Base-by-base conservation (phyloP, 805 yeast species). In the Saccharomyces kudriavzevii region DNA sequence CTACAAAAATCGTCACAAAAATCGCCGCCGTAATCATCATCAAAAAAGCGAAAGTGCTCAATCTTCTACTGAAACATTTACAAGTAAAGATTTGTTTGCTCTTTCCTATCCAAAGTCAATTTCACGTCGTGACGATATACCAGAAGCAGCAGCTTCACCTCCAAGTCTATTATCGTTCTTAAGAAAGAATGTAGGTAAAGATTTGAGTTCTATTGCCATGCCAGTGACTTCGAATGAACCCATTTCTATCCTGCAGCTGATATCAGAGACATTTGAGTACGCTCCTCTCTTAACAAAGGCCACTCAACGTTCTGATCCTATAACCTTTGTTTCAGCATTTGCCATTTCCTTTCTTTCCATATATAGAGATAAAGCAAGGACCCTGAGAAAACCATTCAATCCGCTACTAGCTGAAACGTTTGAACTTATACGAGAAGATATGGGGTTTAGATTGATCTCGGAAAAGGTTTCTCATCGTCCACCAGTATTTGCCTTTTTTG, bases 151-250 rank as follows among this genome's bases (percentile, higher is more conserved):
- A 0, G 77, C 83, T 31, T 72, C 82, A 0, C 98, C 98, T 2
- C 97, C 97, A 10, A 85, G 94, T 57, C 69, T 92, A 35, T 73
- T 92, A 52, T 79, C 89, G 0, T 81, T 90, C 61, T 76, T 94
- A 49, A 78, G 96, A 54, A 91, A 91, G 68, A 90, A 89, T 60
- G 94, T 92, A 10, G 97, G 97, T 22, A 92, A 91, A 64, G 98
- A 92, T 68, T 68, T 94, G 54, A 77, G 90, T 0, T 77, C 89
- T 0, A 79, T 91, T 47, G 84, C 96, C 0, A 90, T 92, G 91
- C 99, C 99, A 1, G 96, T 94, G 6, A 84, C 94, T 1, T 80
- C 90, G 52, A 94, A 94, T 71, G 99, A 94, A 69, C 99, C 99
- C 0, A 66, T 92, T 24, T 81, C 95, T 0, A 81, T 87, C 28